Evolutionary conservation across 2,329 filamentous ascomycete species (phyloP), one percentile per base, ranked within the genome.

Genomic region (Didymella pinodella): DNA sequence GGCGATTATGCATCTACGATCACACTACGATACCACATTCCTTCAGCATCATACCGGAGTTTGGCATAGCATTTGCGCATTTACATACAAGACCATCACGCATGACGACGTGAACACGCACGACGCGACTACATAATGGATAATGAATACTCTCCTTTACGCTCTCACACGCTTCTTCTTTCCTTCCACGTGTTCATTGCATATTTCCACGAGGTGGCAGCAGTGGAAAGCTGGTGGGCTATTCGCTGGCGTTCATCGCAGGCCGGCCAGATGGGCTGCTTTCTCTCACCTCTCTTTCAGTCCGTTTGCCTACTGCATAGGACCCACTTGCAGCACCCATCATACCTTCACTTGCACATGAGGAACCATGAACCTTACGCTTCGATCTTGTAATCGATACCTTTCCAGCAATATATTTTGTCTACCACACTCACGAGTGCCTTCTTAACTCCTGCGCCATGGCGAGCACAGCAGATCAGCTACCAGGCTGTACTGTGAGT

Each of bases 141-240:
- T 56, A 59, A 54, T 59, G 56, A 59, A 59, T 59, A 31, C 56
- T 54, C 50, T 59, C 56, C 28, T 59, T 59, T 7, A 54, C 46
- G 28, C 41, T 59, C 56, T 54, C 56, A 54, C 7, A 22, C 14
- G 31, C 5, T 14, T 44, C 16, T 41, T 18, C 38, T 8, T 10
- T 18, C n/a, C 16, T 11, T 22, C 16, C 18, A 46, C 26, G 25
- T 38, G 31, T 40, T 11, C 43, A 12, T 2, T 25, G 14, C 22
- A 28, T 28, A 18, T 2, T 29, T 7, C 2, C 11, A 7, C 7
- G 20, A 22, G 34, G 46, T 26, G 14, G 16, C n/a, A 7, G 18
- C 10, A 6, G 25, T 41, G 22, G 25, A 4, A 28, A 25, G 20
- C n/a, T 36, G 29, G 34, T 26, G 28, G 7, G 12, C 32, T 14